Conservation (phyloP, 1,284 basidiomycete genomes). For the Gymnopus androsaceus region DNA sequence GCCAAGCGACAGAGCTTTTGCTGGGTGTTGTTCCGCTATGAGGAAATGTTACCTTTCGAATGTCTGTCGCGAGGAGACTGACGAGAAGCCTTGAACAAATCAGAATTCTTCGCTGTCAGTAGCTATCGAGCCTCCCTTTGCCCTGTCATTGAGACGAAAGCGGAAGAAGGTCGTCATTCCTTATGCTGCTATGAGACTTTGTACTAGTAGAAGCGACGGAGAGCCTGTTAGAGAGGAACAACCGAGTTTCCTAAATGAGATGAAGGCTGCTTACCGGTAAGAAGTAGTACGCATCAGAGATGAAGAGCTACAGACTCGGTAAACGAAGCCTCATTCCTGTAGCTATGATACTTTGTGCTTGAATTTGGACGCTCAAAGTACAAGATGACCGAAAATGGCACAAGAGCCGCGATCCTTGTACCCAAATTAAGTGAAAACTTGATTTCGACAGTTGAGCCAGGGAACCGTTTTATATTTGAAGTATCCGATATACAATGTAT, state of each 20-base stretch:
- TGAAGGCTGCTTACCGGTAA: background rate
- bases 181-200: background rate
- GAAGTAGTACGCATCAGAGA: background rate
- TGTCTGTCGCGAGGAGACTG: background rate
- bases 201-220: background rate
- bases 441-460: too few species aligned
- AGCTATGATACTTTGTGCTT: background rate
- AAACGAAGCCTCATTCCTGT: background rate
- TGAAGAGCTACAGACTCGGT: too few species aligned
- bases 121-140: too few species aligned
- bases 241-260: background rate
- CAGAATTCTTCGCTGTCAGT: too few species aligned
- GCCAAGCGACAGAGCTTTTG: background rate
- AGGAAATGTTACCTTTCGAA: background rate
- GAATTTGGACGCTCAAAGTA: too few species aligned
- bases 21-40: conserved; percentile 2
- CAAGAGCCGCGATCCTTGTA: background rate
- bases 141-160: background rate
- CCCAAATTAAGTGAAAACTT: background rate
- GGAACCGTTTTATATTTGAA: too few species aligned
- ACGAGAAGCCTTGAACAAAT: background rate
- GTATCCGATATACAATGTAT: too few species aligned
- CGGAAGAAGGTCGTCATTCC: conserved; percentile 1
- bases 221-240: background rate
- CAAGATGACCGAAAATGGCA: background rate